Base-by-base conservation (phyloP, 2,329 filamentous ascomycete species). In the Fusarium lyarnte region DNA sequence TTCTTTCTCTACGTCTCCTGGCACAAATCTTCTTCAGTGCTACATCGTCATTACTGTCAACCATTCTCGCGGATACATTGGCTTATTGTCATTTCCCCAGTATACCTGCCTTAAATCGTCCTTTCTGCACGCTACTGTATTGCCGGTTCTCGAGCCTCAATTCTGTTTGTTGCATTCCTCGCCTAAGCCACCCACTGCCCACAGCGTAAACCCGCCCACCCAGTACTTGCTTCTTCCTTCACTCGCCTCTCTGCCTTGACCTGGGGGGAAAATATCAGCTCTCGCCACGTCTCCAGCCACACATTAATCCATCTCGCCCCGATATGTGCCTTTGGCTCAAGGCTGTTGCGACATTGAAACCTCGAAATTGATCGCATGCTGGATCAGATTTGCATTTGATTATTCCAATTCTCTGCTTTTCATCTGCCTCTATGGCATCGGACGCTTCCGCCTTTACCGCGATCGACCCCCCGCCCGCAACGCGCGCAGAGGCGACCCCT, bases 361-460 rank as follows among this genome's bases (percentile, higher is more conserved):
- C 61, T 74, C 69, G 61, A 76, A 65, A 72, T 67, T 74, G 69
- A 76, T 74, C 75, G 67, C 62, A 77, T 68, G 69, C 43, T 73
- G 63, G 60, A 69, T 64, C 58, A 54, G 35, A 31, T 58, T 67
- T 60, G 63, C 36, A 39, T 71, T 59, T 64, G 46, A 63, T 33
- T 53, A 53, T 47, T 47, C 58, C 73, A 78, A 77, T 75, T 69
- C 51, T 59, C 65, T 61, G 53, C 47, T 33, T 52, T 63, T 53
- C 49, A 76, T 66, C 68, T 75, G 76, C 76, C 74, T 77, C 76
- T 83, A 89, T 89, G 87, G 86, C 86, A 80, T 86, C 87, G 74
- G 86, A 87, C 78, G 84, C 85, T 77, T 85, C 83, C 78, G 82
- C 84, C 76, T 83, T 87, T 80, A 85, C 86, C 80, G 86, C 86